A percentile compares a stretch with the other conserved stretches of the same genome.
phyloP scores from a whole-genome alignment of 768 basidiomycete species.

The Kwoniella sp. region DNA sequence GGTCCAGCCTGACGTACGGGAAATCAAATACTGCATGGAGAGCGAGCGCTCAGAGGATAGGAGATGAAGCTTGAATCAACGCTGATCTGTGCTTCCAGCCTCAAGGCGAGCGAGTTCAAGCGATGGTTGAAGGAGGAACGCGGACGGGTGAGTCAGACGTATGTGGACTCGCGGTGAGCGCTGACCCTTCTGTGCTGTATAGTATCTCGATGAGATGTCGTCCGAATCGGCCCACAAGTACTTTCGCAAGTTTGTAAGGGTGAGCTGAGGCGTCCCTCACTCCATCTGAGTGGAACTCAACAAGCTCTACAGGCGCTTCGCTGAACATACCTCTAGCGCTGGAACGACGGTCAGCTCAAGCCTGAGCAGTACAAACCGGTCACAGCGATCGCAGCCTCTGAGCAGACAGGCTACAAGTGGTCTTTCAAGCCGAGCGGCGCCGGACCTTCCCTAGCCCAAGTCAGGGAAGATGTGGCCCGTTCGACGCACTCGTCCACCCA shows the following conservation, averaged over 20 bases:
- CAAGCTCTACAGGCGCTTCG: no score
- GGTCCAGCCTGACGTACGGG: no score
- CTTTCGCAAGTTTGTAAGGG: slow-evolving; percentile 78
- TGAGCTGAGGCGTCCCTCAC: slow-evolving; percentile 5
- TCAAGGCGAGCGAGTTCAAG: slow-evolving; percentile 80
- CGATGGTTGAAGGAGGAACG: slow-evolving; percentile 77
- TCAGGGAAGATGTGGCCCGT: slow-evolving; percentile 59
- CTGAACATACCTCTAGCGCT: slow-evolving; percentile 51
- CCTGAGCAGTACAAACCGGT: slow-evolving; percentile 28
- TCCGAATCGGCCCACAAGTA: slow-evolving; percentile 70
- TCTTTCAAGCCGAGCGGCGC: slow-evolving; percentile 65
- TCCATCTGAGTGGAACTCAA: no score
- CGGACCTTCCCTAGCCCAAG: slow-evolving; percentile 58
- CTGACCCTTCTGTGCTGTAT: background rate
- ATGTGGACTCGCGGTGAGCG: slow-evolving; percentile 22
- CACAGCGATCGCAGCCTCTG: slow-evolving; percentile 58
- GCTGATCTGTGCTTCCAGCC: no score
- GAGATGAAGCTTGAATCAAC: no score
- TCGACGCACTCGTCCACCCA: slow-evolving; percentile 51
- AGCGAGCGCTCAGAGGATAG: no score
- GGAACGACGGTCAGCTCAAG: slow-evolving; percentile 43
- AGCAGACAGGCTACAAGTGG: slow-evolving; percentile 83
- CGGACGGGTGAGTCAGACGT: slow-evolving; percentile 54
- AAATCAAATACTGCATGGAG: no score
- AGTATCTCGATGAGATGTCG: slow-evolving; percentile 84